Evolutionary conservation across 108 stramenopile species (phyloP), one percentile per base, ranked within the genome.

Genomic region (Nitzschia putrida): DNA sequence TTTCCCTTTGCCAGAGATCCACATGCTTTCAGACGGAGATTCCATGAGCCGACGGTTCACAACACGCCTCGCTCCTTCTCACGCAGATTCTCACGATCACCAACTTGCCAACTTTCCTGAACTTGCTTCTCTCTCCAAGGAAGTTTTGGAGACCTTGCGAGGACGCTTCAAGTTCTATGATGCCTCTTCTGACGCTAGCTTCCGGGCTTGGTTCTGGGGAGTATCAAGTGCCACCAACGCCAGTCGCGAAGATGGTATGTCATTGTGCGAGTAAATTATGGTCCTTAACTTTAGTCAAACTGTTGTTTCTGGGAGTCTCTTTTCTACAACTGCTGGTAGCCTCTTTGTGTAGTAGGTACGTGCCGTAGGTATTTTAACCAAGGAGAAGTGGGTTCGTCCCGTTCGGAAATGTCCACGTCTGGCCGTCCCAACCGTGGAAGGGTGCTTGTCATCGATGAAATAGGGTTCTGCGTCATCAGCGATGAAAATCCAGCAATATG

Each of bases 31-130:
- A 0, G 85, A 86, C 44, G 80, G 74, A n/a, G 85, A 86, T 66
- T 86, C 85, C 23, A 86, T 86, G 85, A 76, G 82, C 61, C 80
- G 85, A 38, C 51, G 81, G 20, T 81, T 86, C 61, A 86, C 80
- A 4, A 44, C 81, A 7, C 74, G 77, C 11, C 57, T 86, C 42
- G 80, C 85, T 52, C 85, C 85, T 16, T 71, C 80, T 8, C 80
- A 86, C 51, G 76, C 78, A 8, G 82, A 83, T 63, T 70, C 82
- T 13, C 71, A 68, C 8, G 82, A 83, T 0, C 78, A 79, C 18
- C 82, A 83, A 41, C 42, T 83, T 14, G 80, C 77, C n/a, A 72
- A 75, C 53, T 86, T 83, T 58, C 85, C 85, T 29, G 71, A 77
- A 11, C 80, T 86, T 56, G 50, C 82, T 22, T 25, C 47, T 8